Conservation (phyloP, 768 basidiomycete species). For the Rhodotorula toruloides region DNA sequence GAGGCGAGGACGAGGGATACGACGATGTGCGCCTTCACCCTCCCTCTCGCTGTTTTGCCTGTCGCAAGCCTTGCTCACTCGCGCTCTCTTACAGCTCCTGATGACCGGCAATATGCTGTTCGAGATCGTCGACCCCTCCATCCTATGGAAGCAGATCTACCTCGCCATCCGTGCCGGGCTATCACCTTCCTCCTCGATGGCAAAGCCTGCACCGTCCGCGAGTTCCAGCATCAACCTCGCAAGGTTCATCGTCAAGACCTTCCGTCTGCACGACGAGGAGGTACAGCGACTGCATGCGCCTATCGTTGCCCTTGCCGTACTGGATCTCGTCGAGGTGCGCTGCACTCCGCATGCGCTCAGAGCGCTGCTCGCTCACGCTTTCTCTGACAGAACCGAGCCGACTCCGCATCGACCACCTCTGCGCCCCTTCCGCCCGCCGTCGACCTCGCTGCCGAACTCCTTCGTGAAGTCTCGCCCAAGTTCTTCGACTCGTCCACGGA, state of each 20-base stretch:
- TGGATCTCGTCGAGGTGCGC: slow-evolving; percentile 62
- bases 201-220: neutral
- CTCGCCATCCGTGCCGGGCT: too few relatives aligned
- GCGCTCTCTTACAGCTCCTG: slow-evolving; percentile 53
- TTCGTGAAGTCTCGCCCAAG: slow-evolving; percentile 34
- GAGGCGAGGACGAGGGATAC: slow-evolving; percentile 35
- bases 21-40: slow-evolving; percentile 48
- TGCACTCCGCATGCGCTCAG: neutral
- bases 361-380: neutral
- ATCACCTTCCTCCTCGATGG: neutral
- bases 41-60: neutral
- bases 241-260: slow-evolving; percentile 65
- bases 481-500: slow-evolving; percentile 42
- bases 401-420: neutral
- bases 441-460: slow-evolving; percentile 28
- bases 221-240: slow-evolving; percentile 54
- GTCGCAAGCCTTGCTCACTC: neutral
- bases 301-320: slow-evolving; percentile 63
- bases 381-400: too few relatives aligned
- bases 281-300: slow-evolving; percentile 56
- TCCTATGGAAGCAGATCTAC: slow-evolving; percentile 77
- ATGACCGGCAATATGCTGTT: slow-evolving; percentile 84
- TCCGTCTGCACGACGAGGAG: slow-evolving; percentile 75
- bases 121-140: slow-evolving; percentile 83
- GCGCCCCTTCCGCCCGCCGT: neutral